A percentile compares a stretch with the other conserved stretches of the same genome.
Evolutionary conservation across 163 green algal species (phyloP).

Genomic region (Scenedesmus sp.): DNA sequence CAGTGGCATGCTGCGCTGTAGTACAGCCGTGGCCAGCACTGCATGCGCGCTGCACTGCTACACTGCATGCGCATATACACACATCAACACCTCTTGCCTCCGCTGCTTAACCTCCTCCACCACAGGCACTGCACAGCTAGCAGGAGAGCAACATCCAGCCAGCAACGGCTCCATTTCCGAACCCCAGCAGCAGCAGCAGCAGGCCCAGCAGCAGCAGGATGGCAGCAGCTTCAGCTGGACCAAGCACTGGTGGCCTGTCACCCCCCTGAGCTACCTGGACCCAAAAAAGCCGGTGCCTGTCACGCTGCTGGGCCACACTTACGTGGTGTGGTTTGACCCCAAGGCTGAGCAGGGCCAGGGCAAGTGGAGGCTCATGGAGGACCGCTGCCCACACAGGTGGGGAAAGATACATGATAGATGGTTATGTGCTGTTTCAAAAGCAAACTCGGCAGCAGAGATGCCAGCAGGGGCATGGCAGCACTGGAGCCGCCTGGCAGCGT

Average conservation of each 20-base stretch:
- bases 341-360: neutral
- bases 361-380: slow-evolving; percentile 44
- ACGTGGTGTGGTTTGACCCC: slow-evolving; percentile 57
- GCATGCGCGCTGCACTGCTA: neutral
- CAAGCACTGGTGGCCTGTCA: slow-evolving; percentile 49
- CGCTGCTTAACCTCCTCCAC: neutral
- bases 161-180: neutral
- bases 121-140: neutral
- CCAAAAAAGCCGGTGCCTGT: slow-evolving; percentile 37
- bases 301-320: slow-evolving; percentile 55
- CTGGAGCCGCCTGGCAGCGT: no score
- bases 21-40: neutral
- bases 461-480: no score
- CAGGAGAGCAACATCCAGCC: neutral
- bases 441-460: no score
- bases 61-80: neutral
- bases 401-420: no score
- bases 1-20: neutral
- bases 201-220: slow-evolving; percentile 7
- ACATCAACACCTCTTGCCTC: neutral
- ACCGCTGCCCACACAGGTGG: slow-evolving; percentile 45
- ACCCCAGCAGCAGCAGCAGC: slow-evolving; percentile 16
- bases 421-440: no score
- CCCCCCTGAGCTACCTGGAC: slow-evolving; percentile 41
- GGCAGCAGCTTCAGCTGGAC: slow-evolving; percentile 44